Conservation (phyloP, 805 yeast genomes). For the Starmerella floricola region DNA sequence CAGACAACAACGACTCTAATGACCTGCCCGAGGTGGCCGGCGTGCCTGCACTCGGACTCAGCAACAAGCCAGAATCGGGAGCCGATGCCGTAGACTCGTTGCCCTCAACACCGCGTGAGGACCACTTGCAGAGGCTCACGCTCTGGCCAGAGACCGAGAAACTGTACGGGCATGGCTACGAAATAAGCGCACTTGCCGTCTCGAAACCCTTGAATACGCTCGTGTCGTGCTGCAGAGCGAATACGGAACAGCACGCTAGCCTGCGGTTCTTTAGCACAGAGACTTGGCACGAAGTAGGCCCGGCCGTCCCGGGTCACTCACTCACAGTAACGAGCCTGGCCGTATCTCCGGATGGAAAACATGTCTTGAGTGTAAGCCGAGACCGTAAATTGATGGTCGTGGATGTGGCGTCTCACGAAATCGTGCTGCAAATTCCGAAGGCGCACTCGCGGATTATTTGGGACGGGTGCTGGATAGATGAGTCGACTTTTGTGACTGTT, state of each 20-base stretch:
- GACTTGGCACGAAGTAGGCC: conserved; percentile 49
- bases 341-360: conserved; percentile 57
- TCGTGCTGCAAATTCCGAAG: conserved; percentile 37
- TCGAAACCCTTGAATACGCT: conserved; percentile 50
- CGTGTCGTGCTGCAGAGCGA: conserved; percentile 89
- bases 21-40: conserved; percentile 71
- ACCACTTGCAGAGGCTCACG: conserved; percentile 79
- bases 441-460: conserved; percentile 89
- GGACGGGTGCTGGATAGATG: conserved; percentile 75
- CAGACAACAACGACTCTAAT: conserved; percentile 5
- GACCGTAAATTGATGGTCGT: conserved; percentile 80
- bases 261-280: conserved; percentile 56
- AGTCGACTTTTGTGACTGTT: conserved; percentile 55
- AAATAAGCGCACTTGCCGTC: conserved; percentile 65
- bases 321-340: conserved; percentile 74
- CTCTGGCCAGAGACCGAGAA: conserved; percentile 93
- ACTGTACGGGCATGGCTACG: conserved; percentile 95
- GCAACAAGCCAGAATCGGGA: conserved; percentile 63
- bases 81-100: conserved; percentile 30
- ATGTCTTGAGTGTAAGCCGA: conserved; percentile 67
- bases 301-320: conserved; percentile 41
- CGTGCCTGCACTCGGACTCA: conserved; percentile 83
- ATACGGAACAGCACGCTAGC: conserved; percentile 72
- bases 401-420: conserved; percentile 31
- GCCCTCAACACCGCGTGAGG: conserved; percentile 68